A percentile compares a stretch with the other conserved stretches of the same genome.
phyloP scores from a whole-genome alignment of 1,139 yeast species.

The Insectozyma bohioensis region DNA sequence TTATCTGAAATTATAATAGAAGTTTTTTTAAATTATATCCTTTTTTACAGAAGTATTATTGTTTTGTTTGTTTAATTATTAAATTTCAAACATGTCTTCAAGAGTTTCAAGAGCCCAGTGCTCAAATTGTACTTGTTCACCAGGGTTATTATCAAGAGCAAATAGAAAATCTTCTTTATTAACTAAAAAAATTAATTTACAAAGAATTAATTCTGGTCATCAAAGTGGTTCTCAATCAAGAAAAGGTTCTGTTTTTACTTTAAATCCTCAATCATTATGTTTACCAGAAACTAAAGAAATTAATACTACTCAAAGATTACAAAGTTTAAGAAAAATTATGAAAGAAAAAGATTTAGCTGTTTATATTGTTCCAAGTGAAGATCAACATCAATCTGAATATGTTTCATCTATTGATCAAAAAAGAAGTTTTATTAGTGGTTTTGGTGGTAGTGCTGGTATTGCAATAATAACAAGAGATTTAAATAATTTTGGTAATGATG shows the following conservation, averaged over 20 bases:
- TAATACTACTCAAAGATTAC: conserved; percentile 61
- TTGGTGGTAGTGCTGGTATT: conserved; percentile 93
- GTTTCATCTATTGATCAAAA: conserved; percentile 80
- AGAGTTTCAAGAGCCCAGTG: conserved; percentile 52
- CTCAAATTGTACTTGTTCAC: conserved; percentile 78
- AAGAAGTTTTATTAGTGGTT: conserved; percentile 82
- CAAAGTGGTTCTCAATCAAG: conserved; percentile 23
- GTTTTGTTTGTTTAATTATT: no score
- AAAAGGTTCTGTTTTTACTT: conserved; percentile 49
- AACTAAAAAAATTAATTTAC: conserved; percentile 47
- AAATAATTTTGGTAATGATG: conserved; percentile 49
- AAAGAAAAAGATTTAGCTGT: conserved; percentile 63
- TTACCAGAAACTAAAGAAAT: conserved; percentile 47
- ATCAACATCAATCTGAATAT: conserved; percentile 92
- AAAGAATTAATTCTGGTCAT: conserved; percentile 24
- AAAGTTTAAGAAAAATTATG: conserved; percentile 66
- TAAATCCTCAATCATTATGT: conserved; percentile 47
- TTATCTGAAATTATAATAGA: no score
- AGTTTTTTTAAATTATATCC: no score
- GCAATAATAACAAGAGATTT: conserved; percentile 81
- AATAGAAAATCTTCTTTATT: conserved; percentile 54
- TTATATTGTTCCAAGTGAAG: conserved; percentile 87
- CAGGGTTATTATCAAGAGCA: conserved; percentile 70
- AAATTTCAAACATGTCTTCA: no score
- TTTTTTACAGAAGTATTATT: no score